phyloP scores from a whole-genome alignment of 352 stramenopile species.

The Bremia lactucae region DNA sequence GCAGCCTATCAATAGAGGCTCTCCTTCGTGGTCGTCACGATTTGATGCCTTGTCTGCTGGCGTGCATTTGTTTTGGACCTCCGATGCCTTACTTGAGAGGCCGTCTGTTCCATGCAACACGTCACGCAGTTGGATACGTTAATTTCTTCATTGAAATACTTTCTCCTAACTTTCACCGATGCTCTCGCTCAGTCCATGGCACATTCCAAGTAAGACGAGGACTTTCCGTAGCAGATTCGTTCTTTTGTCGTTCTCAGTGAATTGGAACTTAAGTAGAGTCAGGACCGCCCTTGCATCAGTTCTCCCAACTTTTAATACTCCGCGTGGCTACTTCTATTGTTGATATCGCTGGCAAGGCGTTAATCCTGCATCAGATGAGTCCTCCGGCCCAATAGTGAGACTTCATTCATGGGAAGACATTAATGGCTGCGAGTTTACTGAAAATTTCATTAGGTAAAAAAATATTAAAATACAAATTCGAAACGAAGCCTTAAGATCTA shows the following conservation, averaged over 20 bases:
- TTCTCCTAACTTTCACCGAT: slow-evolving; percentile 18
- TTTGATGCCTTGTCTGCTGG: slow-evolving; percentile 2
- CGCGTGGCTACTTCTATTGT: slow-evolving; percentile 5
- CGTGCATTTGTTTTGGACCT: slow-evolving; percentile 10
- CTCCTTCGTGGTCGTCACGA: too few relatives aligned
- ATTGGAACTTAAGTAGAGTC: slow-evolving; percentile 26
- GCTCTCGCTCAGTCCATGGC: slow-evolving; percentile 22
- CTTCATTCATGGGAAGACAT: too few relatives aligned
- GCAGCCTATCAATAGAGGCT: slow-evolving; percentile 22
- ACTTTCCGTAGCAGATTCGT: slow-evolving; percentile 26
- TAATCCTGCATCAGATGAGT: neutral
- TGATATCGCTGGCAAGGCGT: neutral
- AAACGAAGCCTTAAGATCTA: too few relatives aligned
- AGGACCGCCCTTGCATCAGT: slow-evolving; percentile 20
- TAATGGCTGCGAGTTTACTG: too few relatives aligned
- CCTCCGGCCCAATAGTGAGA: too few relatives aligned
- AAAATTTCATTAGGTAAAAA: too few relatives aligned
- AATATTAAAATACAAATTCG: too few relatives aligned
- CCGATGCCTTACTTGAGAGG: slow-evolving; percentile 12
- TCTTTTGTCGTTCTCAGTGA: slow-evolving; percentile 30
- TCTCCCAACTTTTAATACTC: slow-evolving; percentile 29
- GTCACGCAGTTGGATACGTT: slow-evolving; percentile 15
- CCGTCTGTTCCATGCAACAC: slow-evolving; percentile 20
- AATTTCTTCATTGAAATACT: slow-evolving; percentile 7
- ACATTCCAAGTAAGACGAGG: slow-evolving; percentile 26